Percentiles rank a stretch among this genome's conserved stretches.
These are phyloP conservation scores for Aspergillus sp. DNA, from an alignment of 2,329 filamentous ascomycete genomes.

Conservation along the genomic window DNA sequence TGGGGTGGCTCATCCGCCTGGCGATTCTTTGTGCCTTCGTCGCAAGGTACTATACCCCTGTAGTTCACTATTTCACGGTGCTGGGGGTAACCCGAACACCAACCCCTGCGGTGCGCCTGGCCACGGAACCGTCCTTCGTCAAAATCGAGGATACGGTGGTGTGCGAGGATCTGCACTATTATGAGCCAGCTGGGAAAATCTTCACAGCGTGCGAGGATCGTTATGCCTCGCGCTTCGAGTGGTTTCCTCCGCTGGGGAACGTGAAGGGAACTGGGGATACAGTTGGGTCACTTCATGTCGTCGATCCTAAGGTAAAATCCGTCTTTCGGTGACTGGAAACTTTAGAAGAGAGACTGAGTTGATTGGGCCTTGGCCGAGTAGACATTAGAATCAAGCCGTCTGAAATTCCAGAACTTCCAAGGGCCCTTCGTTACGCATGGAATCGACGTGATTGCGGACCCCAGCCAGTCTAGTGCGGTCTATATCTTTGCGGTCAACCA, in stretches of 20 bases:
- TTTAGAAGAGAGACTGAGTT: background rate
- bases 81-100: constrained; percentile 24
- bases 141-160: constrained; percentile 53
- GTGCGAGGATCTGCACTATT: constrained; percentile 62
- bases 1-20: constrained; percentile 23
- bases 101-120: constrained; percentile 22
- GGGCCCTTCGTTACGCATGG: constrained; percentile 60
- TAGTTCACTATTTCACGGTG: constrained; percentile 21
- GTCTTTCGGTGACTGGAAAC: background rate
- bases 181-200: constrained; percentile 48
- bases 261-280: constrained; percentile 39
- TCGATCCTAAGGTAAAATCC: constrained; percentile 51
- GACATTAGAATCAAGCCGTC: constrained; percentile 48
- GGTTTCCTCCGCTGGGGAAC: constrained; percentile 53
- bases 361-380: constrained; percentile 21
- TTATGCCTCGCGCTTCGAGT: constrained; percentile 43
- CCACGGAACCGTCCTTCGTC: constrained; percentile 33
- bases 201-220: constrained; percentile 59
- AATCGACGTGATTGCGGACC: constrained; percentile 59
- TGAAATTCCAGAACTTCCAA: constrained; percentile 53
- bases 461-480: constrained; percentile 43
- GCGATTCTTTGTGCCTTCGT: constrained; percentile 20
- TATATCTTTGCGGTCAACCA: constrained; percentile 65
- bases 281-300: constrained; percentile 44
- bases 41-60: constrained; percentile 19